A percentile compares a stretch with the other conserved stretches of the same genome.
Conservation (phyloP, 768 basidiomycete species). For the Amanita phalloides region DNA sequence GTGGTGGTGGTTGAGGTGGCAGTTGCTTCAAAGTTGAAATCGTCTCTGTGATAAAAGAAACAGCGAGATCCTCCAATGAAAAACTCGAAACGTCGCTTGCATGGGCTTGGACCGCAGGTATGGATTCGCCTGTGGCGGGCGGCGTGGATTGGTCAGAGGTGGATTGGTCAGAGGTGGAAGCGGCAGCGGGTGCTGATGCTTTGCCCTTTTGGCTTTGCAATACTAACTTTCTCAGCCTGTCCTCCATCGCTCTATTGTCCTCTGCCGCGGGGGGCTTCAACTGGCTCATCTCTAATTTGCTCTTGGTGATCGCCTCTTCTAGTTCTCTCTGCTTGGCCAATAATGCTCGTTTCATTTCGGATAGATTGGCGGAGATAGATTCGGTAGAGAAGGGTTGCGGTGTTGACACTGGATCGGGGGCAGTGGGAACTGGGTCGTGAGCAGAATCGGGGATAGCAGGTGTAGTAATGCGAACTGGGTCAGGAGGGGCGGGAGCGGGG, state of each 20-base stretch:
- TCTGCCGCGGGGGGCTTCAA: constrained; percentile 1
- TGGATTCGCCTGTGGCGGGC: not conserved
- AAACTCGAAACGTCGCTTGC: constrained; percentile 13
- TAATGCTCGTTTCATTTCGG: constrained; percentile 25
- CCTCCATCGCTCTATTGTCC: constrained; percentile 30
- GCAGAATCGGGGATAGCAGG: not conserved
- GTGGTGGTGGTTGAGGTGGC: not conserved
- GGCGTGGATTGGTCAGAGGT: not conserved
- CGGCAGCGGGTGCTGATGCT: not conserved
- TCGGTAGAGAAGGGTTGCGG: constrained; percentile 29
- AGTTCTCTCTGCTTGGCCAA: constrained; percentile 32
- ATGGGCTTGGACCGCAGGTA: constrained; percentile 1
- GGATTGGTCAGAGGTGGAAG: not conserved
- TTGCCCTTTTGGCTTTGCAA: constrained; percentile 26
- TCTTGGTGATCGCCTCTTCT: constrained; percentile 29
- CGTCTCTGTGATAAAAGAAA: constrained; percentile 47
- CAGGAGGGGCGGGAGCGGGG: no score
- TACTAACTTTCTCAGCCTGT: constrained; percentile 26
- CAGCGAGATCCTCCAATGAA: constrained; percentile 43
- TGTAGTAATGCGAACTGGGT: not conserved
- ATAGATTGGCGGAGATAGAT: constrained; percentile 26
- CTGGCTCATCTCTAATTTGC: constrained; percentile 24
- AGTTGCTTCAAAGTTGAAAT: constrained; percentile 30
- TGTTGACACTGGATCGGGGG: constrained; percentile 5
- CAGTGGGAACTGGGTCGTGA: not conserved